Evolutionary conservation across 2,329 filamentous ascomycete species (phyloP), one percentile per base, ranked within the genome.

Genomic region (Coniella vitis): DNA sequence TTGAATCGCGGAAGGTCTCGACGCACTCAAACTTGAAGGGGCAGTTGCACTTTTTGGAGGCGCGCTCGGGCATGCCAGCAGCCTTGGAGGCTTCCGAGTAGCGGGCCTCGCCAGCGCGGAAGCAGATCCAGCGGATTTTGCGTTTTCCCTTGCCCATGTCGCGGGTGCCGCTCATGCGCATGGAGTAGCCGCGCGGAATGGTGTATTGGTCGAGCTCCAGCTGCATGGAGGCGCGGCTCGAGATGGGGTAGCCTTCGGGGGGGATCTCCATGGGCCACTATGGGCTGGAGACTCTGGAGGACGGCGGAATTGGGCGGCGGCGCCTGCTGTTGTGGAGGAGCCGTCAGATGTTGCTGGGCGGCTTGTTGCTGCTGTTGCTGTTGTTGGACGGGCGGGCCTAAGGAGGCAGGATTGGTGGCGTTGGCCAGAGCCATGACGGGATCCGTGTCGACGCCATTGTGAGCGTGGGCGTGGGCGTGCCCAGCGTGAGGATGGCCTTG

Each of bases 121-220:
- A 66, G 51, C 64, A 66, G 41, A 66, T 63, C 62, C 64, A 65
- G 35, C 64, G 63, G 46, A 66, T 64, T 53, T 66, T 66, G 52
- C 62, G 62, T 42, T 63, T 65, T 3, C 51, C 51, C 51, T 53
- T 53, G 54, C 63, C 64, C 43, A 63, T 61, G 29, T 63, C 62
- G 13, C 65, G 64, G 32, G 63, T 65, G 39, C 64, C 64, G 45
- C 63, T 64, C 57, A 66, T 66, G 54, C 64, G 64, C 64, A 66
- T 65, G 56, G 62, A 65, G 56, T 66, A 66, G 32, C 64, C 64
- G 36, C 63, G 63, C 9, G 63, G 63, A 17, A 66, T 59, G 19
- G 64, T 66, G 60, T 58, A 66, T 40, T 54, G 46, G 56, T 66
- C 64, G 2, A 66, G 63, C 57, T 65, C 63, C 21, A 64, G 62